Evolutionary conservation across 1,284 basidiomycete genomes (phyloP).

Genomic region (Cryptococcus sp.): DNA sequence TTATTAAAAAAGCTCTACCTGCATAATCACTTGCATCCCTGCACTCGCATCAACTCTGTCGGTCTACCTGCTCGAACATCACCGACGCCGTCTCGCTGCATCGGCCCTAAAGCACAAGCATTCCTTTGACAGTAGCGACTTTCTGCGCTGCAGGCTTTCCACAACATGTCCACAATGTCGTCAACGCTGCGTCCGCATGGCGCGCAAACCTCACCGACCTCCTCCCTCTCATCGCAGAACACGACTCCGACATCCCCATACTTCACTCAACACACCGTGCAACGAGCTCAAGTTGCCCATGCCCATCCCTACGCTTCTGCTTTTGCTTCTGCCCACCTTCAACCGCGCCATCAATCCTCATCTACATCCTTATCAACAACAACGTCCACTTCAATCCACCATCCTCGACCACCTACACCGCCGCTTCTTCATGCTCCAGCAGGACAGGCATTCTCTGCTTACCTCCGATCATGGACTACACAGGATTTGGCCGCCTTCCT

Average conservation of each 20-base stretch:
- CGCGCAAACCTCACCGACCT: slow-evolving; percentile 21
- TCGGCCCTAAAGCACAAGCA: too few relatives aligned
- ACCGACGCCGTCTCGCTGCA: too few relatives aligned
- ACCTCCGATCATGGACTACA: slow-evolving; percentile 43
- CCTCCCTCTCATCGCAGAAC: slow-evolving; percentile 25
- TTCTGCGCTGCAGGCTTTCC: not conserved
- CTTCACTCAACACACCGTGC: slow-evolving; percentile 16
- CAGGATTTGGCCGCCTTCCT: slow-evolving; percentile 44
- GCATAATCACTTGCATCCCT: too few relatives aligned
- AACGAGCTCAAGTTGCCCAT: not conserved
- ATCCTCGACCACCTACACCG: slow-evolving; percentile 37
- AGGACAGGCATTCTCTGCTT: slow-evolving; percentile 29
- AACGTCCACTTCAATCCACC: slow-evolving; percentile 8
- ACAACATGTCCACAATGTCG: not conserved
- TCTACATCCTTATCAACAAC: slow-evolving; percentile 13
- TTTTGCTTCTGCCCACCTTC: not conserved
- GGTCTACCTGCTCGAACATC: too few relatives aligned
- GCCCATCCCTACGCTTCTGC: slow-evolving; percentile 14
- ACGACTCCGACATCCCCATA: slow-evolving; percentile 36
- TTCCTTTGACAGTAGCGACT: not conserved
- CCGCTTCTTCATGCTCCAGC: slow-evolving; percentile 34
- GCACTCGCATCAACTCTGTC: too few relatives aligned
- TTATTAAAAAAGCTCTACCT: too few relatives aligned
- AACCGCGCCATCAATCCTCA: slow-evolving; percentile 14
- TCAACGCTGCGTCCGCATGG: slow-evolving; percentile 14